phyloP scores from a whole-genome alignment of 2,329 filamentous ascomycete species.

The Cadophora gregata region DNA sequence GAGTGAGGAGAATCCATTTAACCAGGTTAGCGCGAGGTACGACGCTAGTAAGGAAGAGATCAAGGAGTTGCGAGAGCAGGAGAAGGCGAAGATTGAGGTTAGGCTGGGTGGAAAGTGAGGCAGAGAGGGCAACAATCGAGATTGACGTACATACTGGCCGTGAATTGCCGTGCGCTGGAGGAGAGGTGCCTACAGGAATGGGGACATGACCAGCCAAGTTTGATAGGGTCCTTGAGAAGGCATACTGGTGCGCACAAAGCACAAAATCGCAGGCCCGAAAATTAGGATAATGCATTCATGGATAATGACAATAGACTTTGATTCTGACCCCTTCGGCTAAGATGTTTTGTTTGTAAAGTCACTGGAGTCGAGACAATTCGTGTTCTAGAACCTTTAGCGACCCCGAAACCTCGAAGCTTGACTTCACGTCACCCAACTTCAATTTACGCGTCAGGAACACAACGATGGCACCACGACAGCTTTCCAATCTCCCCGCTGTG shows the following conservation, averaged over 20 bases:
- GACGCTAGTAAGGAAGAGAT: constrained; percentile 83
- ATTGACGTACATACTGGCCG: background rate
- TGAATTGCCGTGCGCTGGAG: background rate
- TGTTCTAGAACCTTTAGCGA: constrained; percentile 8
- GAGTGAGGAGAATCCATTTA: constrained; percentile 93
- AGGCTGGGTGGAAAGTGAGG: constrained; percentile 57
- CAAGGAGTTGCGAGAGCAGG: constrained; percentile 64
- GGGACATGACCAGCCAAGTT: background rate
- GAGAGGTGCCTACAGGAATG: background rate
- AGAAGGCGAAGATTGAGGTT: constrained; percentile 77
- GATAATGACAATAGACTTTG: background rate
- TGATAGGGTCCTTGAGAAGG: background rate
- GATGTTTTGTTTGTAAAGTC: background rate
- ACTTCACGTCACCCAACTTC: constrained; percentile 9
- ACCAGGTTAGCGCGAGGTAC: constrained; percentile 78
- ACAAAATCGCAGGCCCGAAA: background rate
- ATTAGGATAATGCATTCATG: background rate
- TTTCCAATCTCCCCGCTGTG: constrained; percentile 40
- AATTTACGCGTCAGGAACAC: background rate
- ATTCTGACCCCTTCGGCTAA: background rate
- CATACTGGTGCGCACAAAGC: background rate
- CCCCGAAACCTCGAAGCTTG: background rate
- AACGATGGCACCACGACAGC: constrained; percentile 37
- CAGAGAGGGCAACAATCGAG: background rate
- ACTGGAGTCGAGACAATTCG: constrained; percentile 3